Evolutionary conservation across 805 yeast genomes (phyloP), one percentile per base, ranked within the genome.

Genomic region (Ogataea salicorniae): DNA sequence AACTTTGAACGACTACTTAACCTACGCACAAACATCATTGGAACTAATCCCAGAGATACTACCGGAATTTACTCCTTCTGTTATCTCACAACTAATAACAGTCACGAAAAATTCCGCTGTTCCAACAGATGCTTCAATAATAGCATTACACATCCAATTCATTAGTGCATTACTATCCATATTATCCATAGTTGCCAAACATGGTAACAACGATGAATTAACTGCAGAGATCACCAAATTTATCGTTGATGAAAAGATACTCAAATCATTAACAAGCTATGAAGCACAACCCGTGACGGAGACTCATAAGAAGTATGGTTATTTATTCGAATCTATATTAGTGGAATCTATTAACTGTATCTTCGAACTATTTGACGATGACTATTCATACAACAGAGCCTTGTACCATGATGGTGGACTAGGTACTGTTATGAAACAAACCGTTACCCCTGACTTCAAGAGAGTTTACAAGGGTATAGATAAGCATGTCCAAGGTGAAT

Each of bases 351-450:
- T 87, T 20, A 84, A 87, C 57, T 70, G 79, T 2, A 58, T 90
- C 6, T 88, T 80, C 64, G 97, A 89, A 50, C 72, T 90, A 6
- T 94, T 84, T 66, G 86, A 86, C 14, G 98, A 94, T 67, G 76
- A 76, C 35, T 84, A 73, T 56, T 75, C 71, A 15, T 90, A 89
- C 59, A 96, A 89, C 61, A 68, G 64, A 23, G 79, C 80, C 4
- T 76, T 87, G 1, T 92, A 84, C 63, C 86, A 84, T 23, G 62
- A 73, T 9, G 74, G 74, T 17, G 70, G 74, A 8, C 76, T 80
- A 55, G 58, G 79, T 35, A 46, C 57, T 1, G 60, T 64, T 15
- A 69, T 89, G 39, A 60, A 64, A 46, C 17, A 9, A 23, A 63
- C 65, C 20, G 60, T 77, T 9, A 64, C 71, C 41, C 76, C 80